A percentile compares a stretch with the other conserved stretches of the same genome.
Conservation (phyloP, 2,329 filamentous ascomycete species). For the Endothia cerciana region DNA sequence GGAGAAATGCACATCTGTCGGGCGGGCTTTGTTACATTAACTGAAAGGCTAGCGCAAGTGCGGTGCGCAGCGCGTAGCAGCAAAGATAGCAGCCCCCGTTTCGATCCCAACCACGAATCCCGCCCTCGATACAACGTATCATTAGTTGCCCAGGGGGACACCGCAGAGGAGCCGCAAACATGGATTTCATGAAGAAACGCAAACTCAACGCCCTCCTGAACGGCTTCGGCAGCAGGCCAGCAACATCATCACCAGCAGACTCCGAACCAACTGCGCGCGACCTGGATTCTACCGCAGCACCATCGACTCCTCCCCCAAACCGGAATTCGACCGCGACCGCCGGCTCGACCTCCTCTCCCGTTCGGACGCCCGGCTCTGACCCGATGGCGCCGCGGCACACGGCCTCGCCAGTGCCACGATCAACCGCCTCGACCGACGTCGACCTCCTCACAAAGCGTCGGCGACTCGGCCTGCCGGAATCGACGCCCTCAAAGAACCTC, state of each 20-base stretch:
- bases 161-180: conserved; percentile 7
- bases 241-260: conserved; percentile 43
- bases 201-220: conserved; percentile 81
- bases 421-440: conserved; percentile 39
- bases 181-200: conserved; percentile 62
- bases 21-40: not conserved
- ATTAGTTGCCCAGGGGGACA: conserved; percentile 10
- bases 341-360: conserved; percentile 28
- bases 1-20: too few relatives aligned
- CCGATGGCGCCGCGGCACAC: conserved; percentile 32
- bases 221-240: conserved; percentile 56
- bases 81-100: not conserved
- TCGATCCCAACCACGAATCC: conserved; percentile 1
- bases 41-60: not conserved
- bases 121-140: not conserved
- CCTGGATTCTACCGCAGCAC: conserved; percentile 41
- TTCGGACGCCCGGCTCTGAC: conserved; percentile 30
- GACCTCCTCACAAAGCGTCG: conserved; percentile 58
- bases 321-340: conserved; percentile 24
- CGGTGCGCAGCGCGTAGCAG: conserved; percentile 1
- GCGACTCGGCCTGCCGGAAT: conserved; percentile 50
- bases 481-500: conserved; percentile 41
- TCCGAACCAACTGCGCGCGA: conserved; percentile 35
- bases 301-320: conserved; percentile 23
- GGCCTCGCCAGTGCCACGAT: conserved; percentile 29